Conservation (phyloP, 495 filamentous ascomycete species). For the Daldinia caldariorum region DNA sequence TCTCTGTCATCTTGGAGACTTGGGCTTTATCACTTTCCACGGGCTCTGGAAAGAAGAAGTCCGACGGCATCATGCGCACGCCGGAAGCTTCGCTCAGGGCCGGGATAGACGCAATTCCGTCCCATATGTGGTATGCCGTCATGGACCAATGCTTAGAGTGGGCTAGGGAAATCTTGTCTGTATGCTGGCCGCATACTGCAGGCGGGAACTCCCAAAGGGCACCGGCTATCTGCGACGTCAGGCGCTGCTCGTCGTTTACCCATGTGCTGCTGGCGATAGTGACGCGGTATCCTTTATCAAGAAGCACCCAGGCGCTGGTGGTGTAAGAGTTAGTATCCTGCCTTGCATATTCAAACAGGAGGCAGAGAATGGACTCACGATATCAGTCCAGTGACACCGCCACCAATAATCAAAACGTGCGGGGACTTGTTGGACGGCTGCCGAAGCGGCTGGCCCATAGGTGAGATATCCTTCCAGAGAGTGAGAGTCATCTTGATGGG, state of each 20-base stretch:
- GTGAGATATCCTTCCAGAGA: slow-evolving; percentile 48
- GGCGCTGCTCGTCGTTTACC: slow-evolving; percentile 51
- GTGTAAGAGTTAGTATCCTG: slow-evolving; percentile 22
- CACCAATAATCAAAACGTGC: slow-evolving; percentile 57
- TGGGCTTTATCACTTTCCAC: slow-evolving; percentile 51
- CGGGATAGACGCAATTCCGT: slow-evolving; percentile 51
- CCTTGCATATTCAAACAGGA: neutral
- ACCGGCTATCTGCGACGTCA: slow-evolving; percentile 63
- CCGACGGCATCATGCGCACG: slow-evolving; percentile 54
- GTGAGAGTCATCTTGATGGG: slow-evolving; percentile 42
- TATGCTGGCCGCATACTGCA: slow-evolving; percentile 60
- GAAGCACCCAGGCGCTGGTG: slow-evolving; percentile 55
- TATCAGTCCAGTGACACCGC: slow-evolving; percentile 57
- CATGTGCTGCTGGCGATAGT: slow-evolving; percentile 60
- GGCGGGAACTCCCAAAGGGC: slow-evolving; percentile 64
- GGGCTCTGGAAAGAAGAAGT: slow-evolving; percentile 53
- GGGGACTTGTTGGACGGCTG: slow-evolving; percentile 45
- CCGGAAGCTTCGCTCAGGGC: slow-evolving; percentile 49
- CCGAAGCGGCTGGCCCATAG: slow-evolving; percentile 42
- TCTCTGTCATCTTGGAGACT: slow-evolving; percentile 52
- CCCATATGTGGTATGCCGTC: slow-evolving; percentile 56
- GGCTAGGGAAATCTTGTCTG: slow-evolving; percentile 51
- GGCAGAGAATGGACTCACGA: slow-evolving; percentile 41
- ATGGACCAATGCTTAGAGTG: slow-evolving; percentile 58
- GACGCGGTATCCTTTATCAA: slow-evolving; percentile 61